Evolutionary conservation across 2,329 filamentous ascomycete genomes (phyloP), one percentile per base, ranked within the genome.

Genomic region (Thelonectria olida): DNA sequence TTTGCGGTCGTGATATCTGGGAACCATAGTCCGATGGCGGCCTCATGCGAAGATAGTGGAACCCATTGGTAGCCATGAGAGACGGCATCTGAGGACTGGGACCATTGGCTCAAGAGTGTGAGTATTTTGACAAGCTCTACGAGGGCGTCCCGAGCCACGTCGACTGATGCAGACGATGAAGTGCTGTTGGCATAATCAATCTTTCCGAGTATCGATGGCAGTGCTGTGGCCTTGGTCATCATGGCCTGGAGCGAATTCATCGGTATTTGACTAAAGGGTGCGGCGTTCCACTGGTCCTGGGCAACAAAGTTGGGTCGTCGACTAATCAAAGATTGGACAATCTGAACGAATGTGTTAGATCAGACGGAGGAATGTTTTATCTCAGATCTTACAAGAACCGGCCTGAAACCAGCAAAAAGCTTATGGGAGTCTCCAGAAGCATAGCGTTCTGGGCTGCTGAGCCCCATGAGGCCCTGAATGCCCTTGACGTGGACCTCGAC

Each of bases 391-490:
- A 79, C 79, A 27, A 80, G 64, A 6, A 77, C 63, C 7, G 79
- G 77, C n/a, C 79, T 67, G 48, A 78, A 78, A 0, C 78, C 79
- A 1, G 78, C 66, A 50, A 80, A 81, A 0, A 81, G 65, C 31
- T 69, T 71, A 44, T 81, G 78, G 0, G 75, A 63, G n/a, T 73
- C 58, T 1, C 76, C 78, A 2, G 69, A 69, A 4, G 64, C 62
- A 47, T 77, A 80, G 7, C 63, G 63, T 7, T 68, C 66, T 0
- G 78, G 74, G 0, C 66, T 59, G 19, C 72, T 70, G 2, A 72
- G 61, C 51, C 75, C 68, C 47, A 81, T 74, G 8, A 80, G 56
- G 20, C 72, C 65, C 0, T 67, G 70, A 3, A 80, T 70, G 1
- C 75, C 79, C n/a, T 73, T 68, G 2, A 74, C 64, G 64, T 81